Base-by-base conservation (phyloP, 2,329 filamentous ascomycete species). In the Pestalotiopsis sp. region DNA sequence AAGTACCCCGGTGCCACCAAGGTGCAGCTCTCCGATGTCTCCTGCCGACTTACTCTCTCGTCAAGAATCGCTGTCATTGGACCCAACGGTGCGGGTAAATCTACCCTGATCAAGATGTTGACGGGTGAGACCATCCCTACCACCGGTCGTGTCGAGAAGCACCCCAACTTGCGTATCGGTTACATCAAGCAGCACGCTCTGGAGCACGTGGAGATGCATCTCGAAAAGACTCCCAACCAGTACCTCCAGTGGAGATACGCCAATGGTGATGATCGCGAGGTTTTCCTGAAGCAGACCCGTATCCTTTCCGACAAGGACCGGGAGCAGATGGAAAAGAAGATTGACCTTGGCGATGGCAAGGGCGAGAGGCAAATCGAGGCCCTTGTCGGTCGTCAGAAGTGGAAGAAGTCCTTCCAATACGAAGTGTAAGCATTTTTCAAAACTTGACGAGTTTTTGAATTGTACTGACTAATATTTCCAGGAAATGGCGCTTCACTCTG, bases 141-240 rank as follows among this genome's bases (percentile, higher is more conserved):
- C 71, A 82, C 83, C 23, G 96, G 96, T 71, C 93, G 91, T 79
- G 96, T 99, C 27, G 95, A 98, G 86, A 98, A 98, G 86, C 96
- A 99, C 81, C 96, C 96, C 74, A 99, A 99, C 81, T 84, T 99
- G 77, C 95, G 96, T 87, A 98, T 99, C 76, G 96, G 96, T 67
- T 99, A 99, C 86, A 98, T 99, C 85, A 98, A 98, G 86, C 96
- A 99, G 85, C 96, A 99, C 81, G 96, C 96, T 59, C 88, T 99
- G 13, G 96, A 99, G 86, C 96, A 99, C 89, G 96, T 99, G 12
- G 95, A 99, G 84, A 97, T 98, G 95, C 96, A 99, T 79, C 86
- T 98, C 74, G 96, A 99, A 83, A 99, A 99, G 89, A 99, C 96
- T 0, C 96, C 96, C 55, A 98, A 97, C 80, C 96, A 99, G 83